Evolutionary conservation across 1,284 basidiomycete genomes (phyloP).

Genomic region (Cystobasidium pallidum): DNA sequence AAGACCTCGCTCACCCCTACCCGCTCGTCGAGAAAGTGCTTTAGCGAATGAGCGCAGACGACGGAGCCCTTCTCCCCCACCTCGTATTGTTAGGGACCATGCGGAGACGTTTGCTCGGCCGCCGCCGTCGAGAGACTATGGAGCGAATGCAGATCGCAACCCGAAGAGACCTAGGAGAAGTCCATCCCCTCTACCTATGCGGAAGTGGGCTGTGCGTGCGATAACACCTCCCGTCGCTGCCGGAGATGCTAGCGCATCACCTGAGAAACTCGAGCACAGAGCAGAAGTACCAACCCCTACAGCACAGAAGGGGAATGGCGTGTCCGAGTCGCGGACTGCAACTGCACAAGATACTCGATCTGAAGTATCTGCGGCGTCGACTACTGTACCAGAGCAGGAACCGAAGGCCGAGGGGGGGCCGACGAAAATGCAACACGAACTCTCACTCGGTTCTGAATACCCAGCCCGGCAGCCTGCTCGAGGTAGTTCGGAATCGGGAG

Average conservation of each 20-base stretch:
- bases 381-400: neutral
- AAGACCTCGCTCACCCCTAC: neutral
- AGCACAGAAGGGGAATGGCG: neutral
- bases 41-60: neutral
- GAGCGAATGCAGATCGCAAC: neutral
- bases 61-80: neutral
- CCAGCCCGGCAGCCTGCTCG: neutral
- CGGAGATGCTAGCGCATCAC: neutral
- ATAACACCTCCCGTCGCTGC: neutral
- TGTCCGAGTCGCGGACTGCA: neutral
- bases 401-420: neutral
- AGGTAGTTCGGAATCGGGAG: neutral
- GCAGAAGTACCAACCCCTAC: neutral
- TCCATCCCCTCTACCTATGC: constrained; percentile 12
- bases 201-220: constrained; percentile 1
- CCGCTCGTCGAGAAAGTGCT: neutral
- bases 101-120: neutral
- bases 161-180: neutral
- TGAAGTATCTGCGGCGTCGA: neutral
- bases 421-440: neutral
- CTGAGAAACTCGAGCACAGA: neutral
- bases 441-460: neutral
- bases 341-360: neutral
- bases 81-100: neutral
- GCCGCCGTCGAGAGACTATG: neutral